Percentiles rank a stretch among this genome's conserved stretches.
phyloP scores from a whole-genome alignment of 352 stramenopile species.

The Phytophthora crassamura region DNA sequence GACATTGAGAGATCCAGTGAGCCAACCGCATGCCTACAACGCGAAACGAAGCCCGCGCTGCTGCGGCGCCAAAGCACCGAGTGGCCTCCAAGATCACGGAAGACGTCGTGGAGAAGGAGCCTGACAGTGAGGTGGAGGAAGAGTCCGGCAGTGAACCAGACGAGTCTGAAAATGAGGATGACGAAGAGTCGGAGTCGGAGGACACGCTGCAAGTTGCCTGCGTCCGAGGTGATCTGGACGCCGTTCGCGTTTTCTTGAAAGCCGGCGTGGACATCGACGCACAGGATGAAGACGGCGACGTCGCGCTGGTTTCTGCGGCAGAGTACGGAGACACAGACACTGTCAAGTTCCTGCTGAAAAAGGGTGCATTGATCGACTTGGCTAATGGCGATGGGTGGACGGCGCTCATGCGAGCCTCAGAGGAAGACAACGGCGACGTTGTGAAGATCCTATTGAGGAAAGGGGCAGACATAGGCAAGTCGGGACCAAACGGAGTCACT shows the following conservation, averaged over 20 bases:
- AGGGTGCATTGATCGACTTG: not conserved
- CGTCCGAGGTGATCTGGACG: not conserved
- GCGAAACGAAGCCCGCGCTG: too few relatives aligned
- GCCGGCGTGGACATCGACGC: conserved; percentile 1
- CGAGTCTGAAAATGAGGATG: too few relatives aligned
- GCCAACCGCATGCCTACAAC: too few relatives aligned
- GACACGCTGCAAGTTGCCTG: not conserved
- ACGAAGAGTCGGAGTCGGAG: too few relatives aligned
- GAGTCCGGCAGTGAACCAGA: too few relatives aligned
- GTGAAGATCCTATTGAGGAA: not conserved
- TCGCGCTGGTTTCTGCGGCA: conserved; percentile 1
- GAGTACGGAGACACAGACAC: not conserved
- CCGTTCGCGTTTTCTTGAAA: not conserved
- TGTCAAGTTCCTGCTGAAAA: conserved; percentile 2
- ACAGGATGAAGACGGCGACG: conserved; percentile 3
- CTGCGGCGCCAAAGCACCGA: too few relatives aligned
- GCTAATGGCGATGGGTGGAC: conserved; percentile 7
- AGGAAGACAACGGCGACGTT: not conserved
- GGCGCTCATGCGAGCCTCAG: conserved; percentile 3
- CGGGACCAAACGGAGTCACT: not conserved
- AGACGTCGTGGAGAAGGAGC: too few relatives aligned
- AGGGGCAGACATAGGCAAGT: not conserved
- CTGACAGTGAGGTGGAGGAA: too few relatives aligned
- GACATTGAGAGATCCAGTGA: too few relatives aligned
- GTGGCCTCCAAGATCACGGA: too few relatives aligned